These are phyloP conservation scores for Pythium dissimile DNA, from an alignment of 352 stramenopile genomes.

Conservation along the genomic window DNA sequence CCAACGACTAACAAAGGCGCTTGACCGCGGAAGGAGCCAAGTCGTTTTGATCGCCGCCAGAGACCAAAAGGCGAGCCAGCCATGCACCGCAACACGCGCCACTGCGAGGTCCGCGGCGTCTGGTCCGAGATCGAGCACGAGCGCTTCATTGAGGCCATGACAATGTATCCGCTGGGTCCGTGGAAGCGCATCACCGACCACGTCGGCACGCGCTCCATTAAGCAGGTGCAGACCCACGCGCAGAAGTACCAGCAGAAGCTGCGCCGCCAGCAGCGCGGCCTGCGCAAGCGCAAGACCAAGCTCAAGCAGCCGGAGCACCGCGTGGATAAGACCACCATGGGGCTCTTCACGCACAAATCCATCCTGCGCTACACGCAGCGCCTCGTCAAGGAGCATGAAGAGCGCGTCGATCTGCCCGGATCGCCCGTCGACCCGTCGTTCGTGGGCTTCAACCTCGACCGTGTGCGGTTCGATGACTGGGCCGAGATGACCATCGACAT, in stretches of 20 bases:
- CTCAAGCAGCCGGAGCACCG: constrained; percentile 22
- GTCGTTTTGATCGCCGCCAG: background rate
- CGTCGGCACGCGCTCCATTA: constrained; percentile 72
- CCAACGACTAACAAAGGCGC: background rate
- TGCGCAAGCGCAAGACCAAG: constrained; percentile 60
- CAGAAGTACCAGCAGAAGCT: constrained; percentile 86
- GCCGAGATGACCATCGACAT: background rate
- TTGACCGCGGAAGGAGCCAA: too few relatives aligned
- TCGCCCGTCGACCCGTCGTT: constrained; percentile 12
- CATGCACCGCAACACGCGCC: constrained; percentile 19
- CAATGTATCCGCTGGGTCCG: constrained; percentile 59
- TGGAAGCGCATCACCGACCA: constrained; percentile 70
- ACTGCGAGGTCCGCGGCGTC: constrained; percentile 32
- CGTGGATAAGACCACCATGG: constrained; percentile 11
- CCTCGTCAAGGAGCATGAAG: constrained; percentile 45
- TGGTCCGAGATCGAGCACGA: constrained; percentile 74
- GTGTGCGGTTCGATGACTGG: constrained; percentile 11
- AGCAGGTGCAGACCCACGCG: constrained; percentile 76
- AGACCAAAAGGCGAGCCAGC: background rate
- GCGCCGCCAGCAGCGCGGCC: constrained; percentile 55
- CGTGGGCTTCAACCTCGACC: constrained; percentile 8
- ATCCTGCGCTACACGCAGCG: constrained; percentile 26
- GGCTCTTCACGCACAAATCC: constrained; percentile 17
- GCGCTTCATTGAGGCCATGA: constrained; percentile 74
- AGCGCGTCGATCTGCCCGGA: constrained; percentile 36